Conservation (phyloP, 257 asterid species). For the Ophiorrhiza pumila region DNA sequence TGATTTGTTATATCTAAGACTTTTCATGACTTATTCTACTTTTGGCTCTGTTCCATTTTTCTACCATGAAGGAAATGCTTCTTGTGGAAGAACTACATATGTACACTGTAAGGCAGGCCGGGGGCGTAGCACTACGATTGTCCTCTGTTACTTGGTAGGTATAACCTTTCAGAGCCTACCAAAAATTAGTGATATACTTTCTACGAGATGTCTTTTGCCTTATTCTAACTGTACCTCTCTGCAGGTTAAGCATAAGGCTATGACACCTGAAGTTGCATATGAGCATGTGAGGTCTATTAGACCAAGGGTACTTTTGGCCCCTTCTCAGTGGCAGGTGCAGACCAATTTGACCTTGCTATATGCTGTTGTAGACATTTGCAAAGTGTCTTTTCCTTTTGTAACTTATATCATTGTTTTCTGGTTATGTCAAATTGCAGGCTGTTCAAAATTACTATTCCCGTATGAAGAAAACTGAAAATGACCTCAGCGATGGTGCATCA, state of each 20-base stretch:
- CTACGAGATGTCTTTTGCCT: background rate
- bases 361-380: background rate
- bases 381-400: background rate
- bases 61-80: constrained; percentile 46
- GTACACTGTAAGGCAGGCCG: constrained; percentile 98
- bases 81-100: constrained; percentile 64
- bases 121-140: constrained; percentile 96
- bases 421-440: constrained; percentile 49
- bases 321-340: constrained; percentile 77
- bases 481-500: constrained; percentile 3
- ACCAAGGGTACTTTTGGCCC: constrained; percentile 79
- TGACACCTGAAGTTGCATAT: constrained; percentile 72
- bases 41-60: background rate
- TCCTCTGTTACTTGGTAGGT: constrained; percentile 85
- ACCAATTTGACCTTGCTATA: background rate
- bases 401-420: background rate
- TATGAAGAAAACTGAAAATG: constrained; percentile 30
- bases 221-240: constrained; percentile 12
- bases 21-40: background rate
- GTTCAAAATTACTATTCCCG: constrained; percentile 58
- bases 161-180: constrained; percentile 2
- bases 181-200: background rate
- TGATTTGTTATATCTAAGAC: background rate
- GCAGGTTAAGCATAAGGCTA: constrained; percentile 76
- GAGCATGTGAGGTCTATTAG: constrained; percentile 72